Evolutionary conservation across 83 land plant genomes (phyloP), one percentile per base, ranked within the genome.

Genomic region (Picea engelmannii): DNA sequence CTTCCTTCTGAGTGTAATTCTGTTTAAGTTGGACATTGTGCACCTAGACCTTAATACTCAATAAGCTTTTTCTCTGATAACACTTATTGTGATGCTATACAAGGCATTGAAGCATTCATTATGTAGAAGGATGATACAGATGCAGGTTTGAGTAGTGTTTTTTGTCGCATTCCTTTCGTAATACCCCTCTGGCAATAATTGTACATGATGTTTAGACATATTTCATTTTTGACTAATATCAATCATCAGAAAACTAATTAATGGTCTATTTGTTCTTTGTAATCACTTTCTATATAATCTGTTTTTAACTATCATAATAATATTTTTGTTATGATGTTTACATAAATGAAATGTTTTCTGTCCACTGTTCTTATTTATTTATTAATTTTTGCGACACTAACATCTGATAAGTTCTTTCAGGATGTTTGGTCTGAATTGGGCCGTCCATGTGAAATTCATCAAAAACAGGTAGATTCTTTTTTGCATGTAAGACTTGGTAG

Each of bases 361-460:
- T 62, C 64, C 60, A 78, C 31, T 18, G 4, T 27, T 42, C 5
- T 27, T 16, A 27, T 80, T 77, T 47, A 84, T 67, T 80, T 20
- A 18, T 38, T 42, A 38, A 3, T 17, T 42, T 38, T 27, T 13
- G 6, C 27, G 35, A 20, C 8, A 7, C 11, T 47, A 11, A 38
- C 52, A 70, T 31, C 20, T 67, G 1, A 17, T 44, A 18, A 20
- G 20, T 70, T 15, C n/a, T 47, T 84, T 76, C 86, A 96, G 99
- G 99, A 95, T 90, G 95, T 95, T 6, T 96, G 97, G 99, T 89
- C 95, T 44, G 96, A 93, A 67, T 84, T 96, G 52, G 99, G 99
- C 31, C 91, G 93, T 44, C 99, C 99, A 25, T 93, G 95, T 91
- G 99, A 94, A 55, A 93, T 96, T 31, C 94, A 96, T 88, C 98